phyloP scores from a whole-genome alignment of 176 grass and related monocot genomes.

The Poa annua region DNA sequence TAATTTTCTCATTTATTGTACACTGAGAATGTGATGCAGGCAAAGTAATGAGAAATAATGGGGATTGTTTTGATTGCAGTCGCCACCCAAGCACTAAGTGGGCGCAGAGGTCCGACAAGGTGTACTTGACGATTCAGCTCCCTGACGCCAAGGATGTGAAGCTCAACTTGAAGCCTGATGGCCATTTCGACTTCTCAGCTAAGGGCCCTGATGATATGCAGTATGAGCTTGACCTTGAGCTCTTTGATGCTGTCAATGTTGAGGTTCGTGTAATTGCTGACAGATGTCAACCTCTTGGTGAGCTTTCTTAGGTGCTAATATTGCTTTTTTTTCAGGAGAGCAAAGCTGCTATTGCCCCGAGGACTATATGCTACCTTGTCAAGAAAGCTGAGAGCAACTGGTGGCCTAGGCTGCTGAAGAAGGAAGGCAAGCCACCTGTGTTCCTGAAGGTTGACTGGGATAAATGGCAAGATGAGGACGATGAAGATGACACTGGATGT shows the following conservation, averaged over 20 bases:
- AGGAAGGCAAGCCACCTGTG: constrained; percentile 66
- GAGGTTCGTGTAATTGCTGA: constrained; percentile 55
- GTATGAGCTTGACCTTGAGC: constrained; percentile 79
- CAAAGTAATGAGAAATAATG: constrained; percentile 9
- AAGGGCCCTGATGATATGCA: constrained; percentile 60
- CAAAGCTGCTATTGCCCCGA: constrained; percentile 64
- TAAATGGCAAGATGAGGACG: constrained; percentile 98
- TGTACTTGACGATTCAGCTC: constrained; percentile 76
- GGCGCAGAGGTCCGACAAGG: constrained; percentile 76
- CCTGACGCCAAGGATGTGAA: constrained; percentile 95
- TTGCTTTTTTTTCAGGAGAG: constrained; percentile 62
- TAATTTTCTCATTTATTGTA: not conserved
- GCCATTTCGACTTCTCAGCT: constrained; percentile 72
- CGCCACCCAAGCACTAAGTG: constrained; percentile 91
- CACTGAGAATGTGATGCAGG: not conserved
- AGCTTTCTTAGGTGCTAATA: not conserved
- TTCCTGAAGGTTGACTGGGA: constrained; percentile 97
- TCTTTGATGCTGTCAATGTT: constrained; percentile 78
- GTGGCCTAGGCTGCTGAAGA: constrained; percentile 83
- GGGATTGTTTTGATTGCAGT: constrained; percentile 43
- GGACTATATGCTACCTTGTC: constrained; percentile 84
- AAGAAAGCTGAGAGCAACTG: constrained; percentile 77
- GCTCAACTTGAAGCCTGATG: constrained; percentile 76
- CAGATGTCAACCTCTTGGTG: not conserved
- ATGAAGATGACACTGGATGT: constrained; percentile 64